Evolutionary conservation across 805 yeast genomes (phyloP), one percentile per base, ranked within the genome.

Genomic region (Candida pseudoglaebosa): DNA sequence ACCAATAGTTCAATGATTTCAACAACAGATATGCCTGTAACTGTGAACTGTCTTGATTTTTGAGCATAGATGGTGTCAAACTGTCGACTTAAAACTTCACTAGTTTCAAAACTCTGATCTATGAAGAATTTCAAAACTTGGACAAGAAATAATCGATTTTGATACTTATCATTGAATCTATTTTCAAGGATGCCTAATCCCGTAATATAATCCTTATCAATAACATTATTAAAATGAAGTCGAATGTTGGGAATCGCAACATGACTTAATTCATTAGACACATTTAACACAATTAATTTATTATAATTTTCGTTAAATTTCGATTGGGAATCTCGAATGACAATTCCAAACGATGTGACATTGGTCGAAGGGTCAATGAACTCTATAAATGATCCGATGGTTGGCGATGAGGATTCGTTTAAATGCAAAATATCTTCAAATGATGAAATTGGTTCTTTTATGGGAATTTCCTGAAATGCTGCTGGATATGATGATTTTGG

Each of bases 321-420:
- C 3, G 71, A 57, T 30, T 41, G 37, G 0, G 67, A 49, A 14
- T 44, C 57, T 31, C 57, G 39, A 4, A 68, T 34, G 3, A 73
- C 73, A 2, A 70, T 46, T 2, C 77, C 78, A 37, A 65, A 49
- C 3, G 38, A 39, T 4, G 53, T 37, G 1, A 33, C 28, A 12
- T 41, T 46, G 6, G 44, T 46, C 5, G 39, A 31, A 2, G 48
- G 49, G 20, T 54, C 49, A 1, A 43, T 32, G 40, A 59, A 60
- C 42, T 70, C 74, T 5, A 72, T 62, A 1, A 72, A 40, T 2
- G 74, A 64, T 1, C 78, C 78, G 4, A 42, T 41, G 1, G 34
- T 39, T 0, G 66, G 63, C 6, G 49, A 38, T 4, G 29, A 33
- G 24, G 24, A 40, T 14, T 46, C 42, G 37, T 49, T 57, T 10